Evolutionary conservation across 2,329 filamentous ascomycete species (phyloP).

Genomic region (Diaporthe eres): DNA sequence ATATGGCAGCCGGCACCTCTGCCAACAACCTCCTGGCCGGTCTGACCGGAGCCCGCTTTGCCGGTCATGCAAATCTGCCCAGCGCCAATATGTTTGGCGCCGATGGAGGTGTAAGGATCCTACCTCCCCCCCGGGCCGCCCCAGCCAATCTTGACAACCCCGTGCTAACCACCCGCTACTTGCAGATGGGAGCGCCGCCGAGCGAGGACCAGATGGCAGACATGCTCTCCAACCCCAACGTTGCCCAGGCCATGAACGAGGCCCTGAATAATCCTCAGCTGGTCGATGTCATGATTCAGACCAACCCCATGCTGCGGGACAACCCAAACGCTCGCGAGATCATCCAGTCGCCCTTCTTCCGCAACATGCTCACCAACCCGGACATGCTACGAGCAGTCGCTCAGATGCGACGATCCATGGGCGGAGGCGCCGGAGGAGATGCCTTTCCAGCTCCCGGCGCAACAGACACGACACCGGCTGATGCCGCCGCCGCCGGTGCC

Average conservation of each 20-base stretch:
- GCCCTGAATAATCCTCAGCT: conserved; percentile 96
- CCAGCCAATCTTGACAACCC: background rate
- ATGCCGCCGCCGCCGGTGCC: conserved; percentile 51
- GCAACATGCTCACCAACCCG: conserved; percentile 94
- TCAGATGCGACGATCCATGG: conserved; percentile 83
- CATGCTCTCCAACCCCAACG: conserved; percentile 72
- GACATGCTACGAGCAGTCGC: conserved; percentile 85
- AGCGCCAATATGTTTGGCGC: conserved; percentile 91
- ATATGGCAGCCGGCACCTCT: conserved; percentile 81
- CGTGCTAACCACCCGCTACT: conserved; percentile 46
- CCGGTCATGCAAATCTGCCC: conserved; percentile 90
- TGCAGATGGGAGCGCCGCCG: conserved; percentile 90
- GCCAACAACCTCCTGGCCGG: conserved; percentile 92
- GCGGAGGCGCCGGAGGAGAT: conserved; percentile 62
- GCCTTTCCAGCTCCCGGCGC: conserved; percentile 91
- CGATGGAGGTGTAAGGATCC: conserved; percentile 85
- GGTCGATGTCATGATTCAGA: conserved; percentile 93
- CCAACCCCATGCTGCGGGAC: conserved; percentile 85
- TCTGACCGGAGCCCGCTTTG: conserved; percentile 92
- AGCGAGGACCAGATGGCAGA: conserved; percentile 83
- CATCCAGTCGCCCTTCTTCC: conserved; percentile 88
- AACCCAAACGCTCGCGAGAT: conserved; percentile 85
- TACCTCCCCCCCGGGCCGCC: background rate
- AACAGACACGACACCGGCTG: conserved; percentile 85
- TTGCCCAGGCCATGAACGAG: conserved; percentile 42